Evolutionary conservation across 345 rosid genomes (phyloP).

Genomic region (Turnera subulata): DNA sequence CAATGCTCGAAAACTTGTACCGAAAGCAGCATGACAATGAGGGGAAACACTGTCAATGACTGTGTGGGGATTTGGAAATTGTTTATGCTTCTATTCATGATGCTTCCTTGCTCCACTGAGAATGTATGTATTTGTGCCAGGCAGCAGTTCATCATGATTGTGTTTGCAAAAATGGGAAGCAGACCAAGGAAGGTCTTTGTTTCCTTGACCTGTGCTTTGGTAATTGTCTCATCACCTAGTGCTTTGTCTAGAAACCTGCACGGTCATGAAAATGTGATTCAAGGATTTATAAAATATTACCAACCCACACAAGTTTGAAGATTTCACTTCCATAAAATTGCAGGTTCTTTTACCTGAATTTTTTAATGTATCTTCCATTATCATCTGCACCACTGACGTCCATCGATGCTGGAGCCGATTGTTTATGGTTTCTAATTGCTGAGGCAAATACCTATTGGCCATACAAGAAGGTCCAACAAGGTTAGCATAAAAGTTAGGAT

Average conservation of each 20-base stretch:
- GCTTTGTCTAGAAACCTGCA: constrained; percentile 51
- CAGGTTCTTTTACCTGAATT: constrained; percentile 31
- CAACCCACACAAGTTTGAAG: background rate
- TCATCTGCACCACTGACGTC: background rate
- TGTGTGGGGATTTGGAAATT: constrained; percentile 48
- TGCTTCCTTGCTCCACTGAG: constrained; percentile 52
- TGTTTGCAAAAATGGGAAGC: constrained; percentile 53
- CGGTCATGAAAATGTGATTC: background rate
- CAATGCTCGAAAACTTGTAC: constrained; percentile 40
- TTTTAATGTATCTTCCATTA: constrained; percentile 17
- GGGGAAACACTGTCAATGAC: constrained; percentile 43
- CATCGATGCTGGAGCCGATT: background rate
- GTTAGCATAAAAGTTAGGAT: background rate
- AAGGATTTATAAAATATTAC: background rate
- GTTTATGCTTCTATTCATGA: constrained; percentile 41
- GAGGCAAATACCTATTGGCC: constrained; percentile 41
- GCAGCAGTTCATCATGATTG: constrained; percentile 61
- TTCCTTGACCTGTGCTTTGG: constrained; percentile 41
- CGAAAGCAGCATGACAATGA: constrained; percentile 40
- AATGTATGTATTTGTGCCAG: constrained; percentile 56
- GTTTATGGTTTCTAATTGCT: constrained; percentile 40
- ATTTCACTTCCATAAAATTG: background rate
- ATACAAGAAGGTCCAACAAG: background rate
- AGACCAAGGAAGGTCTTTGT: constrained; percentile 52
- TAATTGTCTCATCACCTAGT: constrained; percentile 19